phyloP scores from a whole-genome alignment of 2,329 filamentous ascomycete species.

The Thermothelomyces thermophilus region DNA sequence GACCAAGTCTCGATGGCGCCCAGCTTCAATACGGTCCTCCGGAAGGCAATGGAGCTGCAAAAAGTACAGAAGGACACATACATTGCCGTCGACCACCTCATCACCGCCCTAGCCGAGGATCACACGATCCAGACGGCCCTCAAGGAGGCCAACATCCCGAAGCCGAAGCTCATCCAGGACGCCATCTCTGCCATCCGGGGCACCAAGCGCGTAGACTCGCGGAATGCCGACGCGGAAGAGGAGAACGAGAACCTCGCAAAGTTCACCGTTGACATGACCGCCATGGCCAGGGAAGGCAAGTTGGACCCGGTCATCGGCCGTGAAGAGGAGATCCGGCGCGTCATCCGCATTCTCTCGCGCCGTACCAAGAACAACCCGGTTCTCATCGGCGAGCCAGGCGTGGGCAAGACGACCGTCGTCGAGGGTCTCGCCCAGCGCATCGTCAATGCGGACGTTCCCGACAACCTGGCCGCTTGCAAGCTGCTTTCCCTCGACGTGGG shows the following conservation, averaged over 20 bases:
- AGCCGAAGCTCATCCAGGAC: conserved; percentile 80
- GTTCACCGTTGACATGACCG: conserved; percentile 98
- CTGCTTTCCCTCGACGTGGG: conserved; percentile 93
- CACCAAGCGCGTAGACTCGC: conserved; percentile 88
- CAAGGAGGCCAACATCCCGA: conserved; percentile 84
- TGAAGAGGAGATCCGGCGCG: conserved; percentile 90
- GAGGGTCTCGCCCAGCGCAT: conserved; percentile 94
- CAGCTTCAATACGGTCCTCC: conserved; percentile 72
- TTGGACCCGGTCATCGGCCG: conserved; percentile 95
- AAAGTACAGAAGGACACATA: conserved; percentile 97
- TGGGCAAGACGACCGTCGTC: conserved; percentile 96
- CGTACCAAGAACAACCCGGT: conserved; percentile 99
- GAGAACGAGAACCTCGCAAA: conserved; percentile 96
- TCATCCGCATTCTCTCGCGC: conserved; percentile 84
- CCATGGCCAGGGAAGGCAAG: conserved; percentile 93
- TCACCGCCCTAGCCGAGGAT: conserved; percentile 78
- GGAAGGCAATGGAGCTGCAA: conserved; percentile 80
- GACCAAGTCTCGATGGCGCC: conserved; percentile 80
- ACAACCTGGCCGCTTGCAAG: conserved; percentile 89
- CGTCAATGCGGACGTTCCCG: conserved; percentile 92
- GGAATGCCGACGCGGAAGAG: conserved; percentile 86
- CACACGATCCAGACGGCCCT: conserved; percentile 63
- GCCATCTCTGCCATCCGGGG: conserved; percentile 90
- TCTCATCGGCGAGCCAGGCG: conserved; percentile 94
- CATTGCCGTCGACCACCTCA: conserved; percentile 91